phyloP scores from a whole-genome alignment of 257 asterid genomes.

The Solanum dulcamara region DNA sequence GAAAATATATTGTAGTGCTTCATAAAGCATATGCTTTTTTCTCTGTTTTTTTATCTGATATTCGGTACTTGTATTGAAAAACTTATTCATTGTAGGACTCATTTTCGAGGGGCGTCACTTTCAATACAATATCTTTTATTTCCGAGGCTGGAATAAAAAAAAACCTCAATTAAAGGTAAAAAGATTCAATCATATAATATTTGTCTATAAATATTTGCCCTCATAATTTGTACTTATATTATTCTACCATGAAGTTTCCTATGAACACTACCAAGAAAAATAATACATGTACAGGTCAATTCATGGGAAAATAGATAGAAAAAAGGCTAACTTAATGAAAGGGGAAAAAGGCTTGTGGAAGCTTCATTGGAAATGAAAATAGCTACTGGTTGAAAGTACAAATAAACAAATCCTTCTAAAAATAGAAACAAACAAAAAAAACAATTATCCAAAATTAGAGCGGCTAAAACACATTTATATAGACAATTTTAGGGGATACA shows the following conservation, averaged over 20 bases:
- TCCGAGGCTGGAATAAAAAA: too few relatives aligned
- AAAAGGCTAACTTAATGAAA: background rate
- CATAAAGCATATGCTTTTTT: too few relatives aligned
- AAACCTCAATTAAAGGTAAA: too few relatives aligned
- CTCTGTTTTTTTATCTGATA: too few relatives aligned
- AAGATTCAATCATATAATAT: background rate
- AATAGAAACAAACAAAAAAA: too few relatives aligned
- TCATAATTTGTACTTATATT: background rate
- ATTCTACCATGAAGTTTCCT: background rate
- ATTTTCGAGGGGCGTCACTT: too few relatives aligned
- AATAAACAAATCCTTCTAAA: background rate
- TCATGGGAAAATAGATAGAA: background rate
- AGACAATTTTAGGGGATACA: background rate
- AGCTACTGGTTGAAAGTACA: background rate
- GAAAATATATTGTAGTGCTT: too few relatives aligned
- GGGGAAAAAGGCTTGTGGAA: background rate
- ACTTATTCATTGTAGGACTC: too few relatives aligned
- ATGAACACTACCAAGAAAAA: background rate
- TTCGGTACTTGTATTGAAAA: too few relatives aligned
- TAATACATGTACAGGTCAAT: background rate
- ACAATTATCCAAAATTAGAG: too few relatives aligned
- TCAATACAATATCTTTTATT: too few relatives aligned
- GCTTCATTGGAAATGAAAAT: background rate
- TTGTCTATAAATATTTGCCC: background rate
- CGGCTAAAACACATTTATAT: background rate